phyloP scores from a whole-genome alignment of 495 filamentous ascomycete species.

The Aspergillus indologenus region DNA sequence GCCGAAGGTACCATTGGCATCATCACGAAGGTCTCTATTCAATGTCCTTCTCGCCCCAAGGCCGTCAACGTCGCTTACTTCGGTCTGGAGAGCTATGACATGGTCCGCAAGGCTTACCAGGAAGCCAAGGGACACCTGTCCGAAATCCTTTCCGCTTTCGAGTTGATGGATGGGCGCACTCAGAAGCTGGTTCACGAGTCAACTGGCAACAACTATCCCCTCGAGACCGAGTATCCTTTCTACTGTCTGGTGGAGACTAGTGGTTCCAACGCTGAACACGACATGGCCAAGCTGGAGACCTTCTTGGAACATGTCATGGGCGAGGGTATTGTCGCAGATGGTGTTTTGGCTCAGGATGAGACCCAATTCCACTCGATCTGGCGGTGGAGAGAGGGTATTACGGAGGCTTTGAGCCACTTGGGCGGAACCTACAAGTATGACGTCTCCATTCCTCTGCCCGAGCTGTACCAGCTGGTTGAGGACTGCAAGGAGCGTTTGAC shows the following conservation, averaged over 20 bases:
- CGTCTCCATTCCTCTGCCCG: conserved; percentile 84
- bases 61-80: conserved; percentile 91
- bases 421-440: conserved; percentile 99
- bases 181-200: conserved; percentile 73
- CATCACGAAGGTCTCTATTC: conserved; percentile 83
- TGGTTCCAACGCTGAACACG: conserved; percentile 90
- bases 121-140: conserved; percentile 86
- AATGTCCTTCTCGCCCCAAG: conserved; percentile 79
- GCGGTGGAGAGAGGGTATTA: conserved; percentile 90
- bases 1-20: conserved; percentile 92
- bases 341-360: conserved; percentile 86
- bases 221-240: conserved; percentile 83
- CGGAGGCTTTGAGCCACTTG: conserved; percentile 83
- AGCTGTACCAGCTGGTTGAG: conserved; percentile 85
- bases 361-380: conserved; percentile 83
- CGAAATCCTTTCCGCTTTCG: conserved; percentile 95
- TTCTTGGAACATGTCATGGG: conserved; percentile 92
- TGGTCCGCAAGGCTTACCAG: conserved; percentile 75
- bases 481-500: conserved; percentile 70
- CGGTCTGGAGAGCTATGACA: conserved; percentile 79
- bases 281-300: conserved; percentile 74
- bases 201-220: conserved; percentile 70
- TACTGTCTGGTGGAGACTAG: conserved; percentile 96
- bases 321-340: conserved; percentile 78
- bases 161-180: conserved; percentile 85